Conservation (phyloP, 306 rosid genomes). For the Acacia acuminata region DNA sequence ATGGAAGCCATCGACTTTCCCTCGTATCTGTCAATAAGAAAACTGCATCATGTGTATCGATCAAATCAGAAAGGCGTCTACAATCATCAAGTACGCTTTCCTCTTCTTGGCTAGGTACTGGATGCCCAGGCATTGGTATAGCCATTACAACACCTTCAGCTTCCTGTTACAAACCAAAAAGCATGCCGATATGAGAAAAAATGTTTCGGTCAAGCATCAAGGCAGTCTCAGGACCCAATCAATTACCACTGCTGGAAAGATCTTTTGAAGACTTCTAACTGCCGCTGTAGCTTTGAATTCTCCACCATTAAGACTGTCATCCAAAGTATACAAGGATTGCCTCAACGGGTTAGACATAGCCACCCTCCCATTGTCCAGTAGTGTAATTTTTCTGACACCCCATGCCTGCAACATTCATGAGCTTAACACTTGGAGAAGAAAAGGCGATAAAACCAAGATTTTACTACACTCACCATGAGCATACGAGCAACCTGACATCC, state of each 20-base stretch:
- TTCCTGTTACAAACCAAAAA: slow-evolving; percentile 54
- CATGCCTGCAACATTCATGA: slow-evolving; percentile 69
- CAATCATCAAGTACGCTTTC: slow-evolving; percentile 69
- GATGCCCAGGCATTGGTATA: slow-evolving; percentile 99
- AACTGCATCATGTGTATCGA: slow-evolving; percentile 81
- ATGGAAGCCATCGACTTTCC: slow-evolving; percentile 98
- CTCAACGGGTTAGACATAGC: slow-evolving; percentile 98
- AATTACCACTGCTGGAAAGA: slow-evolving; percentile 94
- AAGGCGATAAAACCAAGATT: slow-evolving; percentile 11
- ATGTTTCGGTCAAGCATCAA: slow-evolving; percentile 7
- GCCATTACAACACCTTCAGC: slow-evolving; percentile 90
- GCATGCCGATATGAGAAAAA: slow-evolving; percentile 18
- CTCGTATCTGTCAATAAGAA: slow-evolving; percentile 95
- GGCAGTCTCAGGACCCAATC: slow-evolving; percentile 19
- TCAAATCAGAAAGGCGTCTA: slow-evolving; percentile 63
- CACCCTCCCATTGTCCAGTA: slow-evolving; percentile 87
- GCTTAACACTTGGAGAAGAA: slow-evolving; percentile 24
- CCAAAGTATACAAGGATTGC: slow-evolving; percentile 93
- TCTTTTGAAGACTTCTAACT: slow-evolving; percentile 73
- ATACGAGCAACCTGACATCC: slow-evolving; percentile 99
- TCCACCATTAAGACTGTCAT: slow-evolving; percentile 93
- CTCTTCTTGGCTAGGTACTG: slow-evolving; percentile 69
- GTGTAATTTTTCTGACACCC: slow-evolving; percentile 91
- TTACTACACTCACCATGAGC: slow-evolving; percentile 83
- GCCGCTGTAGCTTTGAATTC: slow-evolving; percentile 85